Conservation (phyloP, 768 basidiomycete species). For the Amanita thiersii region DNA sequence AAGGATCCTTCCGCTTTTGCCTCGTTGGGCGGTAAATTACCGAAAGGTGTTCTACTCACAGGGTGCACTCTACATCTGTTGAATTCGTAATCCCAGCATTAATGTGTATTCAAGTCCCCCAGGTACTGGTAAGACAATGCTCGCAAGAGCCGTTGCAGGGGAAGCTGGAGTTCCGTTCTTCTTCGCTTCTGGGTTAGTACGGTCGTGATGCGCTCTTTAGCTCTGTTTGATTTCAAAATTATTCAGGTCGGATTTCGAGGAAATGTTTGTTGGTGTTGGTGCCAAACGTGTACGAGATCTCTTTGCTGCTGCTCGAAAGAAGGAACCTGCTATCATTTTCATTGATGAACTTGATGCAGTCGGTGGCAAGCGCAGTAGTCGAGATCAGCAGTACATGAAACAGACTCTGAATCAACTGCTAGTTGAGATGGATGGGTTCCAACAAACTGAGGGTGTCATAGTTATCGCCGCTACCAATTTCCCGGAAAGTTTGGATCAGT, state of each 20-base stretch:
- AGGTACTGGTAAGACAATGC: conserved; percentile 96
- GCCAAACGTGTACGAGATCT: conserved; percentile 94
- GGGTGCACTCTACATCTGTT: no score
- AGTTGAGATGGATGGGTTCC: conserved; percentile 96
- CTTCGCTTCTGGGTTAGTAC: no score
- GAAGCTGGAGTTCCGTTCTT: conserved; percentile 96
- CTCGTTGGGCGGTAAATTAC: conserved; percentile 86
- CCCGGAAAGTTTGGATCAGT: conserved; percentile 89
- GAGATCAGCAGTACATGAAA: conserved; percentile 86
- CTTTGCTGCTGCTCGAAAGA: conserved; percentile 89
- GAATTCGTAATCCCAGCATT: neutral
- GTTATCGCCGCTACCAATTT: conserved; percentile 98
- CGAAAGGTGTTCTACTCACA: conserved; percentile 89
- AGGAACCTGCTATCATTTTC: conserved; percentile 95
- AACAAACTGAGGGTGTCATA: conserved; percentile 88
- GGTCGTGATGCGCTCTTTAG: conserved; percentile 1
- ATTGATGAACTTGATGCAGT: conserved; percentile 96
- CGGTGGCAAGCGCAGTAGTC: conserved; percentile 77
- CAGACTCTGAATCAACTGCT: conserved; percentile 94
- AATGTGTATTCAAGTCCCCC: conserved; percentile 43
- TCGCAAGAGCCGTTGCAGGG: conserved; percentile 95
- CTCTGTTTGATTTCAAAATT: conserved; percentile 10
- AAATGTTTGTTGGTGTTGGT: conserved; percentile 95
- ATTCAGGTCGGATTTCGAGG: conserved; percentile 88
- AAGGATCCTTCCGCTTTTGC: conserved; percentile 90